Conservation (phyloP, 1,284 basidiomycete genomes). For the Testicularia cyperi region DNA sequence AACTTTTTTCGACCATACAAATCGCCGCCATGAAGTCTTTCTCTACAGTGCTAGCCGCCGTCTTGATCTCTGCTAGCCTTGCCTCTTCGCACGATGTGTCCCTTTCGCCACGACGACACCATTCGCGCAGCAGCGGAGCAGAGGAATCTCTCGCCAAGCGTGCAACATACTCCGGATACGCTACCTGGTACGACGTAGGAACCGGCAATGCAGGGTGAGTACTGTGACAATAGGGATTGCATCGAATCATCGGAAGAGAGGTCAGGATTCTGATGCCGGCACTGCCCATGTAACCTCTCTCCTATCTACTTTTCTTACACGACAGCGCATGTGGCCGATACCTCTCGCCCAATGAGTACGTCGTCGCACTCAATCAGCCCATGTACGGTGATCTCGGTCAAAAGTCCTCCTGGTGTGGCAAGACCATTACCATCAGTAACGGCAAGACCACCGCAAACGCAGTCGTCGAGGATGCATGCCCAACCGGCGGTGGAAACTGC, state of each 20-base stretch:
- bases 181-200: constrained; percentile 52
- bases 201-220: constrained; percentile 48
- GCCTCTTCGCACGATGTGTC: constrained; percentile 15
- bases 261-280: no score
- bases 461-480: constrained; percentile 48
- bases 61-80: constrained; percentile 19
- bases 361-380: constrained; percentile 53
- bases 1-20: not conserved
- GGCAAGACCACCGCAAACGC: constrained; percentile 42
- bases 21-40: constrained; percentile 18
- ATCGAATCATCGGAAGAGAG: no score
- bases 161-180: constrained; percentile 37
- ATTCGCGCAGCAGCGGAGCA: constrained; percentile 11
- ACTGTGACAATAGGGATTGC: no score
- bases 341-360: constrained; percentile 35
- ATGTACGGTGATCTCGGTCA: constrained; percentile 44
- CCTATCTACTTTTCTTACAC: not conserved
- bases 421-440: constrained; percentile 48
- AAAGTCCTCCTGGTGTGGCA: constrained; percentile 43
- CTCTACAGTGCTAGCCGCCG: constrained; percentile 17
- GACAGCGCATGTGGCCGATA: constrained; percentile 45
- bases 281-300: not conserved
- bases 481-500: constrained; percentile 47
- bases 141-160: constrained; percentile 32
- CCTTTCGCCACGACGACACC: constrained; percentile 17